Conservation (phyloP, 768 basidiomycete species). For the Leccinum truebloodii region DNA sequence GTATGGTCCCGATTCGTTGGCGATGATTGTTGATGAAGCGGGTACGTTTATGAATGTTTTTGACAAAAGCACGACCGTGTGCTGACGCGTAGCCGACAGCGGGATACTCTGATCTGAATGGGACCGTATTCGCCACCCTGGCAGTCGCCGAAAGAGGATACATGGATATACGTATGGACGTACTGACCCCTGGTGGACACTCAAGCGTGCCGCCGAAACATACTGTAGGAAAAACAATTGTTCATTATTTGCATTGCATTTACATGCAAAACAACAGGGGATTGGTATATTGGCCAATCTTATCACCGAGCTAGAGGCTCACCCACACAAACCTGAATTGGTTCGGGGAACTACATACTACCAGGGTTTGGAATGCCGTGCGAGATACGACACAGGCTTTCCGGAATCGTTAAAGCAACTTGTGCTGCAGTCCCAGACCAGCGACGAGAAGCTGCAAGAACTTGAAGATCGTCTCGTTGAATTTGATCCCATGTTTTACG, state of each 20-base stretch:
- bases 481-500: conserved; percentile 24
- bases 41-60: conserved; percentile 28
- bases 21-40: conserved; percentile 63
- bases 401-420: conserved; percentile 24
- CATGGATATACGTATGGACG: conserved; percentile 42
- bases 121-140: conserved; percentile 34
- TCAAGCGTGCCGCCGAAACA: conserved; percentile 54
- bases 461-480: conserved; percentile 19
- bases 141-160: conserved; percentile 45
- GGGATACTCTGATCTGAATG: conserved; percentile 30
- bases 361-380: conserved; percentile 41
- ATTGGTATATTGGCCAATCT: conserved; percentile 54
- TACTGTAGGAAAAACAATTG: conserved; percentile 37
- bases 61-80: background rate
- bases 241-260: background rate
- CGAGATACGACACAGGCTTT: conserved; percentile 40
- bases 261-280: conserved; percentile 19
- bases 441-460: conserved; percentile 20
- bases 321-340: conserved; percentile 41
- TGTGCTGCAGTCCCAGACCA: conserved; percentile 23
- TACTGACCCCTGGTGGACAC: conserved; percentile 52
- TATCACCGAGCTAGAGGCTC: conserved; percentile 47
- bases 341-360: conserved; percentile 28
- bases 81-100: conserved; percentile 21
- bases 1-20: conserved; percentile 51